Evolutionary conservation across 371 early-diverging fungal species (phyloP).

Genomic region (Rhizopus sp.): DNA sequence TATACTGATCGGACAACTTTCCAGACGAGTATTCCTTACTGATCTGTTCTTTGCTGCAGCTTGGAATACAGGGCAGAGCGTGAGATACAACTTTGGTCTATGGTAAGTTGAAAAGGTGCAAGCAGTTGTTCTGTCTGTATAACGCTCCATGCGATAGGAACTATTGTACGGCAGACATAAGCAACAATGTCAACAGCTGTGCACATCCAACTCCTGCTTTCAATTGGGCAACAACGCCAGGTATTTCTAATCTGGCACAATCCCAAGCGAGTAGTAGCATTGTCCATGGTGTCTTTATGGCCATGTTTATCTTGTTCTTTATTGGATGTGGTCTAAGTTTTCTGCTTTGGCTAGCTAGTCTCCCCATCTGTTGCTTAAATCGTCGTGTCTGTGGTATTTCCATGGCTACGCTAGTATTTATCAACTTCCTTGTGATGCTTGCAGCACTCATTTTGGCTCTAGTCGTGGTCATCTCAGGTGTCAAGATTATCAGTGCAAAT

Average conservation of each 20-base stretch:
- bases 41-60: conserved; percentile 27
- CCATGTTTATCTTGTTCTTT: conserved; percentile 39
- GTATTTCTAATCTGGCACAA: conserved; percentile 19
- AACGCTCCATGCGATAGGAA: conserved; percentile 17
- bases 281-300: conserved; percentile 29
- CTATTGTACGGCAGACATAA: conserved; percentile 25
- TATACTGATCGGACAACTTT: conserved; percentile 39
- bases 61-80: conserved; percentile 15
- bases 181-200: conserved; percentile 17
- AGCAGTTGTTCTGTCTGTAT: background rate
- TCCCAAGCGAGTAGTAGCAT: conserved; percentile 11
- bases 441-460: conserved; percentile 32
- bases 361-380: conserved; percentile 29
- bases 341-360: conserved; percentile 36
- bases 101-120: conserved; percentile 30
- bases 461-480: conserved; percentile 22
- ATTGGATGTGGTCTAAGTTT: conserved; percentile 37
- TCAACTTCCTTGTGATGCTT: conserved; percentile 36
- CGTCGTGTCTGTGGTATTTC: conserved; percentile 23
- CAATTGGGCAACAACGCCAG: conserved; percentile 45
- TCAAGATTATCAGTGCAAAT: conserved; percentile 16
- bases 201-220: conserved; percentile 26
- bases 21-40: conserved; percentile 27
- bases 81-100: conserved; percentile 26
- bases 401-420: conserved; percentile 29